These are phyloP conservation scores for Neonectria punicea DNA, from an alignment of 2,329 filamentous ascomycete species.

Conservation along the genomic window DNA sequence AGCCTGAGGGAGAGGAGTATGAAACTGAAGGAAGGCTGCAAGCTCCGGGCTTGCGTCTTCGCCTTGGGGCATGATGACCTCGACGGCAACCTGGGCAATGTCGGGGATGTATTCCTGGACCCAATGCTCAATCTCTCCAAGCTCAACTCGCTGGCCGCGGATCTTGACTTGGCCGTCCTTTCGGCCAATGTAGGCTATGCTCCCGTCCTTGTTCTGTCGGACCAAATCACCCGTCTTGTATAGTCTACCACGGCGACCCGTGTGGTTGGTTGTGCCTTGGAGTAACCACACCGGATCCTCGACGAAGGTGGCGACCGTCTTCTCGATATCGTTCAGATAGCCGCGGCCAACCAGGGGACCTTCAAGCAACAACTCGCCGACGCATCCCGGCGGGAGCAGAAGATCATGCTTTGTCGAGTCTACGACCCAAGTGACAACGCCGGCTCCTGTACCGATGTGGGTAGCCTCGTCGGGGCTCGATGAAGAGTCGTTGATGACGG, in stretches of 20 bases:
- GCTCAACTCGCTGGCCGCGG: constrained; percentile 64
- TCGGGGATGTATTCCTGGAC: background rate
- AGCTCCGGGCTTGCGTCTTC: constrained; percentile 6
- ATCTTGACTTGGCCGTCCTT: constrained; percentile 66
- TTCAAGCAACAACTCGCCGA: constrained; percentile 44
- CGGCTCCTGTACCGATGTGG: constrained; percentile 7
- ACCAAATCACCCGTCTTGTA: constrained; percentile 29
- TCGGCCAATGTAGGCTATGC: constrained; percentile 54
- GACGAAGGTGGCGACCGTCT: constrained; percentile 46
- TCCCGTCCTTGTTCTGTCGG: constrained; percentile 45
- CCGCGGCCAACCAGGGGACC: constrained; percentile 38
- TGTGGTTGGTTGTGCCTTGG: constrained; percentile 34
- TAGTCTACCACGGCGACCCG: constrained; percentile 7
- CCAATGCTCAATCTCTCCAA: constrained; percentile 42
- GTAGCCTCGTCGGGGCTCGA: background rate
- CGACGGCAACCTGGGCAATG: constrained; percentile 21
- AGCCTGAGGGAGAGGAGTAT: too few species aligned
- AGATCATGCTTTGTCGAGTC: constrained; percentile 25
- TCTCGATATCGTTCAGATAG: constrained; percentile 36
- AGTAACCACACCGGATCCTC: constrained; percentile 39
- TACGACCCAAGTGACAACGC: constrained; percentile 35
- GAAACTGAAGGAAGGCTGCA: constrained; percentile 1
- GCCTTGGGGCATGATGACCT: constrained; percentile 17
- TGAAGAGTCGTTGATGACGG: background rate
- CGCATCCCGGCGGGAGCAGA: constrained; percentile 32